These are phyloP conservation scores for Rosa rugosa DNA, from an alignment of 306 rosid genomes.

Conservation along the genomic window DNA sequence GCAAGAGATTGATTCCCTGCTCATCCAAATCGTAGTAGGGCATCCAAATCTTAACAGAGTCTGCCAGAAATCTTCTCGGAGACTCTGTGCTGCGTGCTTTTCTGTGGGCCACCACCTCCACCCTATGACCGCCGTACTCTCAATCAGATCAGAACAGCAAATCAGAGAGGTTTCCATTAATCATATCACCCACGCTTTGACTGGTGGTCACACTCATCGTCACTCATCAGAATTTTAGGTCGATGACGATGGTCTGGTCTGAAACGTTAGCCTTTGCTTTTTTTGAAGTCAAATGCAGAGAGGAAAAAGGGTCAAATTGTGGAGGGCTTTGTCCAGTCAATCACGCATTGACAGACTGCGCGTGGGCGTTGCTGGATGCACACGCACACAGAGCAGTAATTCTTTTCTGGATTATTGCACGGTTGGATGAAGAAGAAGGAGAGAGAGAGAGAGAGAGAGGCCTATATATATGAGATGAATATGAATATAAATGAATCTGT, in stretches of 20 bases:
- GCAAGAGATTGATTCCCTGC: conserved; percentile 33
- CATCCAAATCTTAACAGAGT: conserved; percentile 39
- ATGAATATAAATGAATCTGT: no score
- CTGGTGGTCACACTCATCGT: neutral
- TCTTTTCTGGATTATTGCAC: neutral
- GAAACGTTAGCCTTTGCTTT: neutral
- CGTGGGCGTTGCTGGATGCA: neutral
- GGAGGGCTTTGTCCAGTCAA: conserved; percentile 16
- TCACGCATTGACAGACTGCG: conserved; percentile 18
- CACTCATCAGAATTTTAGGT: neutral
- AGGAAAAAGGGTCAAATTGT: neutral
- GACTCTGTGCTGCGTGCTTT: conserved; percentile 3
- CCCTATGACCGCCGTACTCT: neutral
- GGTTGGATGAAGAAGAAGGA: neutral
- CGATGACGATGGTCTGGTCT: neutral
- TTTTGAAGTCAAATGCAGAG: neutral
- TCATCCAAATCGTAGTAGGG: conserved; percentile 23
- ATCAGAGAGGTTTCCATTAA: neutral
- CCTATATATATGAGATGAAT: neutral
- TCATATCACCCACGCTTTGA: conserved; percentile 5
- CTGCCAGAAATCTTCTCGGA: conserved; percentile 36
- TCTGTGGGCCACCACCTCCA: neutral
- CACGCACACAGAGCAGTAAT: neutral
- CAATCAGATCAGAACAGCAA: neutral
- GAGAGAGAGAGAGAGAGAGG: neutral